phyloP scores from a whole-genome alignment of 352 stramenopile species.

The Pythium monospermum region DNA sequence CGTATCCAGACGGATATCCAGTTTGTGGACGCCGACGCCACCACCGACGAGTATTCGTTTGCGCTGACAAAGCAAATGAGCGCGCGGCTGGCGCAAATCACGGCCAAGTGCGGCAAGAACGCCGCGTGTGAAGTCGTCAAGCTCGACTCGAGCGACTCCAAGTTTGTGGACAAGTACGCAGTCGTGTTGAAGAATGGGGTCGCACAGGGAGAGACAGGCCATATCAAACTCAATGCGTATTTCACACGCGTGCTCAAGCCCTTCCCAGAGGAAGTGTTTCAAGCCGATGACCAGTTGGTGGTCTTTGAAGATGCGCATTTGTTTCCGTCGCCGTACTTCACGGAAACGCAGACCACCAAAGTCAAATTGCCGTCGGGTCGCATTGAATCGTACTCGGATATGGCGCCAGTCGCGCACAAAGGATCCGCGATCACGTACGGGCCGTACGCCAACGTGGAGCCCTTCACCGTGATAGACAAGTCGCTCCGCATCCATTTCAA shows the following conservation, averaged over 20 bases:
- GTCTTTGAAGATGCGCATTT: slow-evolving; percentile 67
- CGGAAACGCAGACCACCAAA: slow-evolving; percentile 79
- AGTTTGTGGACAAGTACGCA: slow-evolving; percentile 52
- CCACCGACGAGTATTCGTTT: slow-evolving; percentile 58
- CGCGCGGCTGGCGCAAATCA: slow-evolving; percentile 48
- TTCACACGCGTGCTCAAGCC: slow-evolving; percentile 78
- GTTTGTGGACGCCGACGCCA: slow-evolving; percentile 56
- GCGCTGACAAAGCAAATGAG: slow-evolving; percentile 53
- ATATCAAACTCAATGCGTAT: slow-evolving; percentile 73
- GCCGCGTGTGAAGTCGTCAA: slow-evolving; percentile 57
- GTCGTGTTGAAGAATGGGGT: slow-evolving; percentile 68
- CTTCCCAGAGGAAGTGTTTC: slow-evolving; percentile 70
- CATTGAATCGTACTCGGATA: slow-evolving; percentile 64
- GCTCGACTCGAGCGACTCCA: slow-evolving; percentile 22
- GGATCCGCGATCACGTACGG: slow-evolving; percentile 75
- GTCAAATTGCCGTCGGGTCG: slow-evolving; percentile 74
- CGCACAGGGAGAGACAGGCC: slow-evolving; percentile 35
- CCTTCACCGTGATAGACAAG: slow-evolving; percentile 31
- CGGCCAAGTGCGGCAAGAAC: slow-evolving; percentile 70
- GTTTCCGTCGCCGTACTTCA: slow-evolving; percentile 66
- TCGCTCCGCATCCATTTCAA: slow-evolving; percentile 75
- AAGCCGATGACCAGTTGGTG: slow-evolving; percentile 84
- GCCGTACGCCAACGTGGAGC: slow-evolving; percentile 59
- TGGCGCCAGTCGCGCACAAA: slow-evolving; percentile 60
- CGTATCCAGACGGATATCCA: slow-evolving; percentile 66